Evolutionary conservation across 2,329 filamentous ascomycete genomes (phyloP), one percentile per base, ranked within the genome.

Genomic region (Aspergillus sp.): DNA sequence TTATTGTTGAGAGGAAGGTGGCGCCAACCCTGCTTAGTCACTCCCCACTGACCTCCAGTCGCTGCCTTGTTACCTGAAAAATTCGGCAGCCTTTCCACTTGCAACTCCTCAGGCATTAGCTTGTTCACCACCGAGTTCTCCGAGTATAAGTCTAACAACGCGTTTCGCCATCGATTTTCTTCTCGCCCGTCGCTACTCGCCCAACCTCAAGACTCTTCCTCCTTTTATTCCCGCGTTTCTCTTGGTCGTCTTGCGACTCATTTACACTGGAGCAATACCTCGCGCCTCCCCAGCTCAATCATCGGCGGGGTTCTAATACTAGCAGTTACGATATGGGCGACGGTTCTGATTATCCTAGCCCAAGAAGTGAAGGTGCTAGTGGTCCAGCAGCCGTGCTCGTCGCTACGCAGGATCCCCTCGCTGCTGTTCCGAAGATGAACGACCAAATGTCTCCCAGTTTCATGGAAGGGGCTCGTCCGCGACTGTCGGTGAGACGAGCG

Each of bases 271-370:
- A 54, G 38, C 48, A 52, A 48, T 44, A 56, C 53, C 53, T 54
- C 50, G 52, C 58, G 57, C 57, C 62, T 56, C 60, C 58, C 61
- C 60, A 60, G 63, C 64, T 59, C 61, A 63, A 63, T 63, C 67
- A 53, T 66, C 67, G 66, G 66, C 67, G 70, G 68, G 68, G 66
- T 61, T 62, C 55, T 54, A 45, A 45, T 32, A 48, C 57, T 63
- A 62, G 64, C 62, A 30, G 11, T 30, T 65, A 51, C 68, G 69
- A 71, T 68, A 76, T 76, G 74, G 71, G 71, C 63, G 73, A 73
- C 69, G 72, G 71, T 50, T 71, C 71, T 70, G 73, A 74, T 66
- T 76, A 76, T 67, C 74, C 74, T 62, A 75, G 73, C 65, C 74
- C 74, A 65, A 67, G 72, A 75, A 76, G 74, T 66, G 74, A 76